phyloP scores from a whole-genome alignment of 2,329 filamentous ascomycete species.

The Diplodia seriata region DNA sequence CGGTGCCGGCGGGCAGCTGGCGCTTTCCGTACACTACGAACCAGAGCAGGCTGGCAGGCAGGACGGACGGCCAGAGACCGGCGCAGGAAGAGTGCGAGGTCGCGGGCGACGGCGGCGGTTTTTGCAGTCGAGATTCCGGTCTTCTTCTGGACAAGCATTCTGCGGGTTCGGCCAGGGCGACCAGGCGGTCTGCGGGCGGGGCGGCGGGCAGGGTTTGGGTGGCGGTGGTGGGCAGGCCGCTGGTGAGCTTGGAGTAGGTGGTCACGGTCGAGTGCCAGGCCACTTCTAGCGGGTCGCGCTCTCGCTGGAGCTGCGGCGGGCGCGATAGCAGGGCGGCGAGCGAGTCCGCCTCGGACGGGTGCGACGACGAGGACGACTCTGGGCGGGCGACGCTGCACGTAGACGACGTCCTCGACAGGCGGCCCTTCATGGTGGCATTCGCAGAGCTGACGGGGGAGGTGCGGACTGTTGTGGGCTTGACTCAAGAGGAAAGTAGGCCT shows the following conservation, averaged over 20 bases:
- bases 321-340: neutral
- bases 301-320: neutral
- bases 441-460: neutral
- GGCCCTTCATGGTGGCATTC: constrained; percentile 20
- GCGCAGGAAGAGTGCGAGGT: neutral
- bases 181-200: constrained; percentile 2
- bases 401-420: constrained; percentile 18
- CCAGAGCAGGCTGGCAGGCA: constrained; percentile 24
- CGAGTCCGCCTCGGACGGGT: constrained; percentile 8
- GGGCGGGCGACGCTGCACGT: constrained; percentile 8
- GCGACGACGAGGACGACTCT: neutral
- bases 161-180: constrained; percentile 9
- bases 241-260: constrained; percentile 25
- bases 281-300: constrained; percentile 11
- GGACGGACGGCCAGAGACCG: constrained; percentile 18
- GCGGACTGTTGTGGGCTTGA: constrained; percentile 1
- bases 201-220: too few species aligned
- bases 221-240: neutral
- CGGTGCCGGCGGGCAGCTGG: constrained; percentile 3
- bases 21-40: constrained; percentile 11
- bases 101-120: neutral
- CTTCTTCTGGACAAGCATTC: neutral
- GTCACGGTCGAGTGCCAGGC: constrained; percentile 20
- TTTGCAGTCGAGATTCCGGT: neutral
- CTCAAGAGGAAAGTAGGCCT: constrained; percentile 23